Conservation (phyloP, 305 asterid genomes). For the Ilex paraguariensis region DNA sequence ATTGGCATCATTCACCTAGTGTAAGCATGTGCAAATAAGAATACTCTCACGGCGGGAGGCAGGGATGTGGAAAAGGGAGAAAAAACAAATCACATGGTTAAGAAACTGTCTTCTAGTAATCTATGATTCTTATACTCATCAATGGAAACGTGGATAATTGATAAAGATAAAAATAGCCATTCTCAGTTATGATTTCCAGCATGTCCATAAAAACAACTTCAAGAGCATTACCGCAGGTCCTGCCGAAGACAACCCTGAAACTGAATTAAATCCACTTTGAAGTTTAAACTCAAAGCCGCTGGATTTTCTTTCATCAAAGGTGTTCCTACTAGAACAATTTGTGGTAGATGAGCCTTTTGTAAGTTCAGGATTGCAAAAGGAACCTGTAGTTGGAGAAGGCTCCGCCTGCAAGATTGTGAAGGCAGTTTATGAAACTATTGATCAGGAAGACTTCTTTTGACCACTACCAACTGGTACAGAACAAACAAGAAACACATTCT, state of each 20-base stretch:
- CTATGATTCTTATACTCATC: too few species aligned
- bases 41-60: too few species aligned
- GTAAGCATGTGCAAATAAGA: too few species aligned
- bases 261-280: constrained; percentile 54
- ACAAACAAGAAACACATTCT: too few species aligned
- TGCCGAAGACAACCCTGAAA: constrained; percentile 41
- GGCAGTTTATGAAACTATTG: not conserved
- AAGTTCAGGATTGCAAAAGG: constrained; percentile 62
- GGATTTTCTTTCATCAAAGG: constrained; percentile 31
- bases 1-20: too few species aligned
- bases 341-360: constrained; percentile 55
- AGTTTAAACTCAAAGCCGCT: constrained; percentile 79
- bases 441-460: not conserved
- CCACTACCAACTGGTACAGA: not conserved
- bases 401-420: constrained; percentile 67
- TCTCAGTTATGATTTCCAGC: not conserved
- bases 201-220: too few species aligned
- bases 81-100: too few species aligned
- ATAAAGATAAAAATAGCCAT: not conserved
- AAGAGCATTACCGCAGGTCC: constrained; percentile 45
- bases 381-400: constrained; percentile 98
- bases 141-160: too few species aligned
- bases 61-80: too few species aligned
- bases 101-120: too few species aligned
- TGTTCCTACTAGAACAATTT: constrained; percentile 29